Base-by-base conservation (phyloP, 1,284 basidiomycete species). In the Blastosporella zonata region DNA sequence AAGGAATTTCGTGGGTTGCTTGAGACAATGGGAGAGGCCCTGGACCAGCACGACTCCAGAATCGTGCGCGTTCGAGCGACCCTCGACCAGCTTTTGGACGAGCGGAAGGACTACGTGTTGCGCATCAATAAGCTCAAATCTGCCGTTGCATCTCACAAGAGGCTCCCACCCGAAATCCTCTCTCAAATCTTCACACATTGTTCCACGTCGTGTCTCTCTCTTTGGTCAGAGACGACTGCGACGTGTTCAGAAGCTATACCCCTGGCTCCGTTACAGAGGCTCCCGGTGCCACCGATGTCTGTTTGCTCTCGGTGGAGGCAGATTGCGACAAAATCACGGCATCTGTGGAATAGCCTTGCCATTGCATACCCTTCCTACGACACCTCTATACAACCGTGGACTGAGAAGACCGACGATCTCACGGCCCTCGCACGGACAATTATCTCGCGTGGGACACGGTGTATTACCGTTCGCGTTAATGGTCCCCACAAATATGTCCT, bases 231-330 rank as follows among this genome's bases (percentile, higher is more conserved):
- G n/a, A n/a, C n/a, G n/a, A n/a, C n/a, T n/a, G n/a, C n/a, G n/a
- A n/a, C n/a, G n/a, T n/a, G n/a, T 23, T 15, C 20, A 12, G 12
- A 18, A 22, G 8, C 15, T 3, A 10, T n/a, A n/a, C n/a, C 10
- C 27, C n/a, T 29, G 15, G 18, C 18, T 4, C 21, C 12, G 35
- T 23, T 22, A 17, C 2, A n/a, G n/a, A n/a, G n/a, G n/a, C n/a
- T n/a, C n/a, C n/a, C n/a, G n/a, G n/a, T n/a, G n/a, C 15, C 25
- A 5, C 33, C 42, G 31, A 34, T 23, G 21, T 12, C 33, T 28
- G 33, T 44, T n/a, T 44, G 42, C 21, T 44, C 42, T 10, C 23
- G 29, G 31, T 44, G 42, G 42, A 44, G 42, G 20, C 42, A 34
- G 33, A 27, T 44, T 22, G 42, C 42, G 12, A 10, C n/a, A 35